These are phyloP conservation scores for Phanerodontia chrysosporium DNA, from an alignment of 768 basidiomycete species.

Conservation along the genomic window DNA sequence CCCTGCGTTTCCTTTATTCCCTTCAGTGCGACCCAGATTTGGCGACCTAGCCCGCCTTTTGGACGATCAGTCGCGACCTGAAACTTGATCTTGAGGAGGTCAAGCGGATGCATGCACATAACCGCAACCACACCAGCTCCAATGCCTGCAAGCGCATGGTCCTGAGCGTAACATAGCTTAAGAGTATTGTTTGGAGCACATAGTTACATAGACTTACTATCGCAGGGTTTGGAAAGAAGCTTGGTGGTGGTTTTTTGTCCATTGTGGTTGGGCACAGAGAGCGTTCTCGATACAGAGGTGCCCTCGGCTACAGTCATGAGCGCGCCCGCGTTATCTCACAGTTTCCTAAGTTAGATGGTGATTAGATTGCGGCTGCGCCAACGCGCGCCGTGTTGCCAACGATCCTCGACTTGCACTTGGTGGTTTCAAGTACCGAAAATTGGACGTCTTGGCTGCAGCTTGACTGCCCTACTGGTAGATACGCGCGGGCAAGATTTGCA, in stretches of 20 bases:
- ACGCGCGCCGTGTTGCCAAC: too few relatives aligned
- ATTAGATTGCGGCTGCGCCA: too few relatives aligned
- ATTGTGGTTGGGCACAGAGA: background rate
- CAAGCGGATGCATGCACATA: conserved; percentile 95
- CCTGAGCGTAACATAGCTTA: conserved; percentile 41
- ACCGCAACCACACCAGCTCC: conserved; percentile 91
- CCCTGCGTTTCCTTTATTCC: conserved; percentile 75
- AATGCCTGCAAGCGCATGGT: conserved; percentile 92
- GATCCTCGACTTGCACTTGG: too few relatives aligned
- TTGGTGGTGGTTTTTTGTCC: conserved; percentile 25
- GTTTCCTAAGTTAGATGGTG: too few relatives aligned
- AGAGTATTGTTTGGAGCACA: background rate
- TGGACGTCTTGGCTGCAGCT: too few relatives aligned
- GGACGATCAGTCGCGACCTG: conserved; percentile 77
- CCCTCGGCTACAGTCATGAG: too few relatives aligned
- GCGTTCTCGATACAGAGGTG: background rate
- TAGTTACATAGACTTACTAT: conserved; percentile 17
- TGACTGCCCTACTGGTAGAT: too few relatives aligned
- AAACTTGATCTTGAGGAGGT: conserved; percentile 90
- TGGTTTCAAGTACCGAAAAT: too few relatives aligned
- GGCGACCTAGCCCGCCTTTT: conserved; percentile 56
- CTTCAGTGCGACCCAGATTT: conserved; percentile 72
- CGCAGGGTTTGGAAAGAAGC: conserved; percentile 38
- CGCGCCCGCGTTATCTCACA: too few relatives aligned
- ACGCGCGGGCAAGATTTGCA: too few relatives aligned